These are phyloP conservation scores for Litsea cubeba DNA, from an alignment of 164 flowering plant genomes.

Conservation along the genomic window DNA sequence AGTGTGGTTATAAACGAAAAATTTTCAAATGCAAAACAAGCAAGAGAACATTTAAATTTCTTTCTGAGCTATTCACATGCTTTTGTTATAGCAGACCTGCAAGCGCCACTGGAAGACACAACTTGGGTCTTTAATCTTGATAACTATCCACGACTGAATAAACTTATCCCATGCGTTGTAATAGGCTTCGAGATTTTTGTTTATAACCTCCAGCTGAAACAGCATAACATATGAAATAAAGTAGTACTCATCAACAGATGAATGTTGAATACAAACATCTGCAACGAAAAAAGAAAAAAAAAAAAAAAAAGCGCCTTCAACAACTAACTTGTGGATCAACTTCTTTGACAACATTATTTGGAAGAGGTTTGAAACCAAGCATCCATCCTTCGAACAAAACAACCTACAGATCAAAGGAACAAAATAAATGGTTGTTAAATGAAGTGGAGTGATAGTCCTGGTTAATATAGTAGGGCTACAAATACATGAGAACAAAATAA, in stretches of 20 bases:
- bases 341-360: conserved; percentile 58
- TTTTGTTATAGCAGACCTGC: conserved; percentile 47
- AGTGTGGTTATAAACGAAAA: neutral
- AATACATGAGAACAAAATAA: neutral
- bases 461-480: too few species aligned
- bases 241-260: neutral
- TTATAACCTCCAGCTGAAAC: conserved; percentile 66
- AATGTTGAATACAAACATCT: neutral
- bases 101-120: conserved; percentile 91
- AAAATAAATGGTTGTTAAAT: neutral
- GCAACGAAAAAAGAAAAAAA: neutral
- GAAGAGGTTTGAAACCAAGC: conserved; percentile 96
- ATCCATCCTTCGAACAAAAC: conserved; percentile 97
- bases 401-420: conserved; percentile 36
- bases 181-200: conserved; percentile 84
- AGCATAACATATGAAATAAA: neutral
- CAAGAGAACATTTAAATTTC: neutral
- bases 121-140: conserved; percentile 81
- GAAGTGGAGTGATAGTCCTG: neutral
- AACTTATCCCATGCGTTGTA: conserved; percentile 94
- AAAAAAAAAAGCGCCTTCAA: neutral
- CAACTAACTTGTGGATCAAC: conserved; percentile 53
- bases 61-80: neutral
- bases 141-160: conserved; percentile 77
- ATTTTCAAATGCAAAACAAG: neutral